These are phyloP conservation scores for Ogataea pilisensis DNA, from an alignment of 805 yeast genomes.

Conservation along the genomic window DNA sequence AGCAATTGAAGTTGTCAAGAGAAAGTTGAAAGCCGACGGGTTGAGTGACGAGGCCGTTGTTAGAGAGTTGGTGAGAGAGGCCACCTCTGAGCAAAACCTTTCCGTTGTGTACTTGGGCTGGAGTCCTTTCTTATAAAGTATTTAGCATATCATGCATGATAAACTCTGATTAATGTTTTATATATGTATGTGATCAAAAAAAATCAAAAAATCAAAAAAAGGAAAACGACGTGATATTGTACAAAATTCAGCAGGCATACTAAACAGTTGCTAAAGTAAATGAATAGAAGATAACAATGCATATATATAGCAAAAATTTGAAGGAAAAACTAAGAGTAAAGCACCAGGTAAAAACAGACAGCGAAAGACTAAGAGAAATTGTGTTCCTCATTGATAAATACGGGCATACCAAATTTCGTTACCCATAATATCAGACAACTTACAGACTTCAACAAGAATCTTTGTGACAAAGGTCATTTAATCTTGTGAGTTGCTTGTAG, in stretches of 20 bases:
- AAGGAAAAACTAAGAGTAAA: too few relatives aligned
- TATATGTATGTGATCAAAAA: background rate
- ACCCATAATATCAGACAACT: too few relatives aligned
- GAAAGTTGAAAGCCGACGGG: slow-evolving; percentile 61
- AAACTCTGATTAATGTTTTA: background rate
- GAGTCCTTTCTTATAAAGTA: slow-evolving; percentile 75
- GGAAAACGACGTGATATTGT: background rate
- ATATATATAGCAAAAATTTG: too few relatives aligned
- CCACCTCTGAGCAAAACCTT: slow-evolving; percentile 62
- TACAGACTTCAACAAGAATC: too few relatives aligned
- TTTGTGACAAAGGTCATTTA: slow-evolving; percentile 17
- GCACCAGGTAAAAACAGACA: too few relatives aligned
- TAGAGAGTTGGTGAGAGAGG: slow-evolving; percentile 73
- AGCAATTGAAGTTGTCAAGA: slow-evolving; percentile 69
- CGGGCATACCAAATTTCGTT: too few relatives aligned
- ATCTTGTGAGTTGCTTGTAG: slow-evolving; percentile 25
- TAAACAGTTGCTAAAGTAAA: background rate
- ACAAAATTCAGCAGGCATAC: background rate
- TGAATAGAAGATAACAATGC: background rate
- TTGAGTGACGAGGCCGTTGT: slow-evolving; percentile 82
- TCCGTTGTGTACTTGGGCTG: slow-evolving; percentile 79
- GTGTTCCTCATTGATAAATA: too few relatives aligned
- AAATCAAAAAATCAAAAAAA: background rate
- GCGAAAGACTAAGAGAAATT: too few relatives aligned
- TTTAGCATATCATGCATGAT: background rate